A percentile compares a stretch with the other conserved stretches of the same genome.
Conservation (phyloP, 148 eudicot genomes). For the Pouteria glomerata region DNA sequence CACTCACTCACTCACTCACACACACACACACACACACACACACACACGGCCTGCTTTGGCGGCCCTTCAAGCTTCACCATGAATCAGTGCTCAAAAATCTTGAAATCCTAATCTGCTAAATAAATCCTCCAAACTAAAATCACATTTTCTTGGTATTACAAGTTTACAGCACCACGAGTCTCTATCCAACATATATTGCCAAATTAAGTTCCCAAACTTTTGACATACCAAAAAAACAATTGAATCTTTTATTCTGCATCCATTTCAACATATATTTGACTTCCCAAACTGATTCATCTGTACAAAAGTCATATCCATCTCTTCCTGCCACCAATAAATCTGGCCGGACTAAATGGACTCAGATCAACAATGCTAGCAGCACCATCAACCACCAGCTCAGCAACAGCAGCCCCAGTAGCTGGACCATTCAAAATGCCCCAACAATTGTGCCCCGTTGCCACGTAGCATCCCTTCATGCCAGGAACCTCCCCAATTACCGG, state of each 20-base stretch:
- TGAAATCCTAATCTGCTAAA: not conserved
- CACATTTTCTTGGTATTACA: not conserved
- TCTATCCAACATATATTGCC: not conserved
- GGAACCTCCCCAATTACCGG: slow-evolving; percentile 84
- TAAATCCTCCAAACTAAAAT: not conserved
- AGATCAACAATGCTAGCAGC: slow-evolving; percentile 55
- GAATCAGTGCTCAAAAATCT: not conserved
- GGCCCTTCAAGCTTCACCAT: too few relatives aligned
- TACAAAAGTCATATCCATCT: not conserved
- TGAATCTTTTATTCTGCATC: not conserved
- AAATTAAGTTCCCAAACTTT: too few relatives aligned
- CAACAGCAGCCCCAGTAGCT: slow-evolving; percentile 80
- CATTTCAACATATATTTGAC: too few relatives aligned
- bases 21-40: too few relatives aligned
- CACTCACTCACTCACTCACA: too few relatives aligned
- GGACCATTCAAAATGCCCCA: slow-evolving; percentile 95
- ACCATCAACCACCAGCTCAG: slow-evolving; percentile 87
- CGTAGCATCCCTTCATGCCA: slow-evolving; percentile 59
- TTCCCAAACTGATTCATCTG: not conserved
- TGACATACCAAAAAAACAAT: not conserved
- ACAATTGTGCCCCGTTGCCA: slow-evolving; percentile 83
- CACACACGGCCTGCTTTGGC: too few relatives aligned
- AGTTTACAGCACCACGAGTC: not conserved
- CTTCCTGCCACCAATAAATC: slow-evolving; percentile 34
- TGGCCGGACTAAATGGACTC: slow-evolving; percentile 47